Evolutionary conservation across 73 alveolate species (phyloP).

Genomic region (Tetrahymena thermophila): DNA sequence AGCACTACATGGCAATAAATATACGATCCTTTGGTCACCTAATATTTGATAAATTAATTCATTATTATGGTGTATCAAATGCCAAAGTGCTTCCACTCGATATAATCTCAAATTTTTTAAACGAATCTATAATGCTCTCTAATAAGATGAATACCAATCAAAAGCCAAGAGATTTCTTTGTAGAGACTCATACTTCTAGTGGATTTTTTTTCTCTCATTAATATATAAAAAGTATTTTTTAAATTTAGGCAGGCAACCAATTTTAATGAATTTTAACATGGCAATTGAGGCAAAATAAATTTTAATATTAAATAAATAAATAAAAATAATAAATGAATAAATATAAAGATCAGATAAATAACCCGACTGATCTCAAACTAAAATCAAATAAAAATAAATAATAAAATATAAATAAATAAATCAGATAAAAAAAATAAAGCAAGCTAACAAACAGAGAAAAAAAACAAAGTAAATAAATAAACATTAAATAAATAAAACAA

Average conservation of each 20-base stretch:
- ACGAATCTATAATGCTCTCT: neutral
- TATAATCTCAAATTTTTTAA: neutral
- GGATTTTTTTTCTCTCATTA: neutral
- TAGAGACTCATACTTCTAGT: neutral
- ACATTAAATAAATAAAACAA: neutral
- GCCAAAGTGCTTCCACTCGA: neutral
- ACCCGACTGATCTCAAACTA: neutral
- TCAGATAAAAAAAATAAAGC: neutral
- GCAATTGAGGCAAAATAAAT: neutral
- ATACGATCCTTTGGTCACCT: conserved; percentile 1
- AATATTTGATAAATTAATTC: neutral
- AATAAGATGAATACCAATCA: neutral
- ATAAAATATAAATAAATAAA: neutral
- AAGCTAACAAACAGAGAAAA: neutral
- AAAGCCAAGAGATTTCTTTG: neutral
- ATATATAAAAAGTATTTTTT: neutral
- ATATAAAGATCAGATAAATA: neutral
- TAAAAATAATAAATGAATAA: neutral
- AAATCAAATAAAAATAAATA: neutral
- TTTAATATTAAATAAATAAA: neutral
- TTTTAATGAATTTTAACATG: neutral
- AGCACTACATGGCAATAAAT: neutral
- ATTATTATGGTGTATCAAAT: neutral
- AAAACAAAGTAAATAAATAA: neutral
- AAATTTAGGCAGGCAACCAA: neutral